Evolutionary conservation across 179 eudicot genomes (phyloP).

Genomic region (Pouteria campechiana): DNA sequence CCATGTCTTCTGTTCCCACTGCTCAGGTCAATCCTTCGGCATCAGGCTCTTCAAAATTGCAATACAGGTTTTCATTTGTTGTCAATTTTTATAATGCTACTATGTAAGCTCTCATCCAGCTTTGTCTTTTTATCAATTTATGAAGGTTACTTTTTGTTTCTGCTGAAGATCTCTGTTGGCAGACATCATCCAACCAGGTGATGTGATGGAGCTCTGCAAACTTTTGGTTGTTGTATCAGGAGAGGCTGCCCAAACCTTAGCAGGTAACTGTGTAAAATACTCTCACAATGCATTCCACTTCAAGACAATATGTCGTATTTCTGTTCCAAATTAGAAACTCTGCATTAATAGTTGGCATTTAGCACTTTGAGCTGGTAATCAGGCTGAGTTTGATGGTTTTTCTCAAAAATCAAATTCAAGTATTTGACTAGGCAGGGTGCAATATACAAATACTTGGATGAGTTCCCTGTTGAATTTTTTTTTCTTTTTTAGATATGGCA

Average conservation of each 20-base stretch:
- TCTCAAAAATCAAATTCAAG: neutral
- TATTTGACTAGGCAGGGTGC: neutral
- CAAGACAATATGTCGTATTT: neutral
- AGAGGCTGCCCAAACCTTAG: neutral
- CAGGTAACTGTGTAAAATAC: too few species aligned
- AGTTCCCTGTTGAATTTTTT: too few species aligned
- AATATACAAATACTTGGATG: too few species aligned
- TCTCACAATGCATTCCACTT: neutral
- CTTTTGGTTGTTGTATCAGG: slow-evolving; percentile 1
- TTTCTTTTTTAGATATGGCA: too few species aligned
- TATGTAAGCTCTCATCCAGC: neutral
- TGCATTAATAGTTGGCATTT: neutral
- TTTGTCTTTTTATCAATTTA: neutral
- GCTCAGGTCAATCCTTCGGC: slow-evolving; percentile 2
- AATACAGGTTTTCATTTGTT: neutral
- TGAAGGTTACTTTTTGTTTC: neutral
- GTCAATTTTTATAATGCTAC: too few species aligned
- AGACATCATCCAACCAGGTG: neutral
- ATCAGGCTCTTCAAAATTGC: neutral
- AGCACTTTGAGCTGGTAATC: neutral
- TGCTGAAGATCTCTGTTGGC: slow-evolving; percentile 4
- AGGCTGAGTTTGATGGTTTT: neutral
- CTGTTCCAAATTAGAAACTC: neutral
- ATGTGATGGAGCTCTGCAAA: neutral
- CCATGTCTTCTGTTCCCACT: neutral